Evolutionary conservation across 495 filamentous ascomycete genomes (phyloP), one percentile per base, ranked within the genome.

Genomic region (Penicillium simplicissimum): DNA sequence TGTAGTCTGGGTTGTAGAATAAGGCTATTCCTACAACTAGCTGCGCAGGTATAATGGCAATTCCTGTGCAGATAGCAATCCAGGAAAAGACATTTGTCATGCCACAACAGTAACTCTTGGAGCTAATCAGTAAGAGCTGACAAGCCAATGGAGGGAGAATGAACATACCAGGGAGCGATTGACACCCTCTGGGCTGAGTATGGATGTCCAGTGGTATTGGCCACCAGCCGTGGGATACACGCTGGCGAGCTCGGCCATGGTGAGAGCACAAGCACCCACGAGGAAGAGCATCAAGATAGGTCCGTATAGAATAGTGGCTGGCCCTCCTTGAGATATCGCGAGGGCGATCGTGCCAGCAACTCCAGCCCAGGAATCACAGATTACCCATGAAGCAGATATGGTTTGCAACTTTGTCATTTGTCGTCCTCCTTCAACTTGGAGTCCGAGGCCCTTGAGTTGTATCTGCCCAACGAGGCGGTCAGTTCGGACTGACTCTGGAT

Each of bases 141-240:
- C 17, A 4, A 35, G 17, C 11, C 3, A 33, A 5, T 1, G 4
- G 0, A 3, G 9, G 1, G 8, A 35, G 19, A 15, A 36, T 31
- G 31, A 0, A 51, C 60, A 9, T 48, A 58, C 56, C 60, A 71
- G 43, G 5, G 34, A 35, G n/a, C 60, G 42, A 28, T 52, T 59
- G 40, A 58, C 59, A 17, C 36, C 9, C 52, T 59, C 54, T 2
- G 73, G 71, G 8, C 67, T 66, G 33, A 76, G 53, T 7, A 74
- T 61, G 5, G 67, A 66, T 13, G 74, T 68, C 66, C 67, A 74
- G 45, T 74, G 72, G 47, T 73, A 84, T 63, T 83, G 81, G 7
- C 81, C 81, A 6, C 81, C 81, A 8, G 80, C 79, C 0, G 82
- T 82, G 0, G 81, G 80, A 68, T 80, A 83, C 28, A 77, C 78